Base-by-base conservation (phyloP, 2,329 filamentous ascomycete species). In the Fusarium temperatum region DNA sequence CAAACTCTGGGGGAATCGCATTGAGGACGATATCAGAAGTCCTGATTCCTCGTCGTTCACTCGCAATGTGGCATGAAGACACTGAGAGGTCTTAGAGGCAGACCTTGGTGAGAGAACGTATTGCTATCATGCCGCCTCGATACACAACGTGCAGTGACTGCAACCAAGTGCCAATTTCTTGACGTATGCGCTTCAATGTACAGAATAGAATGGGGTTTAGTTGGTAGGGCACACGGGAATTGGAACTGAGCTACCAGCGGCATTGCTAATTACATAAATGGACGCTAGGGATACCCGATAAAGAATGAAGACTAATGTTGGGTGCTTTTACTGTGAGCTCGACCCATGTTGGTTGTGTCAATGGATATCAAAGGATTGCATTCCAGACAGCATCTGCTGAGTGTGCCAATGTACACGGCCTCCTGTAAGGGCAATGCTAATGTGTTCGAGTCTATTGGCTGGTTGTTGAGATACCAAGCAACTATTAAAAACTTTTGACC, bases 181-280 rank as follows among this genome's bases (percentile, higher is more conserved):
- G 41, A n/a, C 39, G 20, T 24, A 55, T 32, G 42, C 56, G 39
- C 53, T 61, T 63, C 54, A 28, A 66, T 72, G 72, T 76, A 75
- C 41, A 58, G 50, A 54, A 72, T 75, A 77, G 73, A 77, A 62
- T 77, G 71, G 63, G 68, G 58, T 50, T 38, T 53, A 38, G 38
- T 42, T 50, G 54, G 41, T 18, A 38, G 48, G 38, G 39, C 59
- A 55, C 18, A 58, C 15, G 66, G 32, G 38, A 59, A 28, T 55
- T 42, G 68, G 63, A 68, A 63, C 63, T 61, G 60, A 66, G 60
- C 53, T 70, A 54, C 55, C 60, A 75, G 75, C 63, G 65, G 57
- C 57, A 66, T 74, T 73, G 65, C 45, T 73, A 66, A 58, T 66
- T 70, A 66, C 66, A 75, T 65, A 61, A 74, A 68, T 74, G 71